These are phyloP conservation scores for Noccaea caerulescens DNA, from an alignment of 345 rosid species.

Conservation along the genomic window DNA sequence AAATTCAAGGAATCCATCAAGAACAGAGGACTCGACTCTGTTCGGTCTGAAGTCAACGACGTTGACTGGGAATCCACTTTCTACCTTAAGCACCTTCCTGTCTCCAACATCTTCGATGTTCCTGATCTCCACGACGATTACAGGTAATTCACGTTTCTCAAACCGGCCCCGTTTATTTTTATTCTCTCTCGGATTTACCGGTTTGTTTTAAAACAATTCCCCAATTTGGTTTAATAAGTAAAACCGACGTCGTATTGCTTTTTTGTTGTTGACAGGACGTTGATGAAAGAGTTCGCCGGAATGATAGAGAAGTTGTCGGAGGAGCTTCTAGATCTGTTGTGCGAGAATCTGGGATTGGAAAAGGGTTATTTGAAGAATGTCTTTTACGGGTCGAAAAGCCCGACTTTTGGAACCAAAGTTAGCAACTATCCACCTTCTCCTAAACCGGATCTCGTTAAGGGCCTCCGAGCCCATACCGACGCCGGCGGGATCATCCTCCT, in stretches of 20 bases:
- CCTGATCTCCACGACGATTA: constrained; percentile 78
- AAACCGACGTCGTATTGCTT: not conserved
- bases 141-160: constrained; percentile 52
- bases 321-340: constrained; percentile 72
- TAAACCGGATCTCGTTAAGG: constrained; percentile 84
- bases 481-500: constrained; percentile 93
- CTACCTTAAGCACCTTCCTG: constrained; percentile 71
- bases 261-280: constrained; percentile 45
- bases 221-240: not conserved
- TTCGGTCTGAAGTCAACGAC: constrained; percentile 65
- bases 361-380: constrained; percentile 75
- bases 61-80: constrained; percentile 97
- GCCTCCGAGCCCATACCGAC: constrained; percentile 97
- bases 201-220: not conserved
- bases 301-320: constrained; percentile 82
- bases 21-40: constrained; percentile 63
- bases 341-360: constrained; percentile 85
- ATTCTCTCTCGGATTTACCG: not conserved
- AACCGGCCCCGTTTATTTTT: constrained; percentile 20
- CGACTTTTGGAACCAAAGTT: constrained; percentile 89
- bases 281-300: constrained; percentile 75
- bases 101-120: constrained; percentile 62
- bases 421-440: constrained; percentile 99
- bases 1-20: constrained; percentile 77
- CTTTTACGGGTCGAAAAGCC: constrained; percentile 68